Conservation (phyloP, 2,329 filamentous ascomycete genomes). For the Plenodomus lindquistii region DNA sequence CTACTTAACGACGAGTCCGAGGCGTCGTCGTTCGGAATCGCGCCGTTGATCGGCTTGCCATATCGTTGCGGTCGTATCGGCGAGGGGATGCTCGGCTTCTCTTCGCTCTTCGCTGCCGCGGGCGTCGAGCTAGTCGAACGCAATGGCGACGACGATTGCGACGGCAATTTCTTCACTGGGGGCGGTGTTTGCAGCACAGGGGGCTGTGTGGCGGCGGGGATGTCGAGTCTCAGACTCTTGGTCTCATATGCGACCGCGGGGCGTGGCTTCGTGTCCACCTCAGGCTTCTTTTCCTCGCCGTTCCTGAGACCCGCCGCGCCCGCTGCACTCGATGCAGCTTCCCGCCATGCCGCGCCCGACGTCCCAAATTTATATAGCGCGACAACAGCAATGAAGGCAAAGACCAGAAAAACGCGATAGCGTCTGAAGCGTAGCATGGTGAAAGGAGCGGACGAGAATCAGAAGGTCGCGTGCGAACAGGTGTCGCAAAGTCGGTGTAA, state of each 20-base stretch:
- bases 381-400: constrained; percentile 59
- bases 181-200: constrained; percentile 33
- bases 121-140: constrained; percentile 9
- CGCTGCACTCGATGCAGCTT: constrained; percentile 26
- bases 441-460: constrained; percentile 7
- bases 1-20: constrained; percentile 10
- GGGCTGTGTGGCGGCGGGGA: constrained; percentile 35
- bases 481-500: constrained; percentile 5
- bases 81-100: constrained; percentile 23
- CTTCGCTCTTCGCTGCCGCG: constrained; percentile 10
- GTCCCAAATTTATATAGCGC: constrained; percentile 57
- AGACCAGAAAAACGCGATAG: constrained; percentile 64
- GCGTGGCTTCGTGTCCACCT: constrained; percentile 22
- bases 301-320: constrained; percentile 22
- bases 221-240: constrained; percentile 34
- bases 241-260: constrained; percentile 38
- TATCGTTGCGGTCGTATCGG: constrained; percentile 15
- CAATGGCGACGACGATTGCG: constrained; percentile 13
- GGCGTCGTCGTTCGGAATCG: constrained; percentile 26
- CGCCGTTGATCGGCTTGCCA: constrained; percentile 7
- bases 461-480: constrained; percentile 12
- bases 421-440: constrained; percentile 63
- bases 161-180: constrained; percentile 23
- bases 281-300: constrained; percentile 18
- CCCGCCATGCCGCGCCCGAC: constrained; percentile 47